Evolutionary conservation across 495 filamentous ascomycete species (phyloP).

Genomic region (Cryomyces minteri): DNA sequence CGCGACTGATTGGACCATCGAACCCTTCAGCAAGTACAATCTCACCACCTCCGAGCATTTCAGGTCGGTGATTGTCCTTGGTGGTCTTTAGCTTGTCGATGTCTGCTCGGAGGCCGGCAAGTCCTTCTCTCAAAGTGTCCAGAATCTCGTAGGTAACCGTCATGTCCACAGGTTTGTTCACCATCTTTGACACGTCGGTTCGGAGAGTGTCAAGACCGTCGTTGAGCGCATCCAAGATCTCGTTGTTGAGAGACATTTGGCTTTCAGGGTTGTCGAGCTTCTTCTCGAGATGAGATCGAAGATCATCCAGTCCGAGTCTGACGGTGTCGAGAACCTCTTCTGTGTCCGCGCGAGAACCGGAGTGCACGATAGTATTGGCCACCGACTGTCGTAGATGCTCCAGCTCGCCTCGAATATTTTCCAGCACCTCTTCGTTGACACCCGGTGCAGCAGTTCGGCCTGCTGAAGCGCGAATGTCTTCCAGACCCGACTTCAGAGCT

Average conservation of each 20-base stretch:
- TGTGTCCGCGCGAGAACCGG: slow-evolving; percentile 13
- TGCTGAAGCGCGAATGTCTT: slow-evolving; percentile 11
- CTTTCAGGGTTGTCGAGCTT: slow-evolving; percentile 35
- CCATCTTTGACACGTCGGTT: slow-evolving; percentile 53
- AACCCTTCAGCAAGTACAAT: slow-evolving; percentile 20
- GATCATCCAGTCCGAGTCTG: slow-evolving; percentile 45
- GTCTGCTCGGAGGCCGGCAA: slow-evolving; percentile 53
- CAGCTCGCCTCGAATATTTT: slow-evolving; percentile 22
- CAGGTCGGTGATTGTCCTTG: neutral
- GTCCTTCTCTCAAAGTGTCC: slow-evolving; percentile 63
- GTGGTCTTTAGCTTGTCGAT: slow-evolving; percentile 53
- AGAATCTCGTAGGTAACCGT: slow-evolving; percentile 72
- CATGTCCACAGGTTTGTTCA: slow-evolving; percentile 60
- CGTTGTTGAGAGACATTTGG: slow-evolving; percentile 41
- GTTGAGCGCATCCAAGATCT: slow-evolving; percentile 65
- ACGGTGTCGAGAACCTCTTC: slow-evolving; percentile 34
- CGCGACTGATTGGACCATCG: slow-evolving; percentile 28
- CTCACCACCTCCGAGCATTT: slow-evolving; percentile 13
- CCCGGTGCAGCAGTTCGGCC: neutral
- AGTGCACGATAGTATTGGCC: slow-evolving; percentile 10
- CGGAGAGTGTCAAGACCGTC: slow-evolving; percentile 62
- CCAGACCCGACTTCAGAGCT: slow-evolving; percentile 12
- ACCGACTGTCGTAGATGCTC: slow-evolving; percentile 19
- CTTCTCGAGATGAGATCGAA: slow-evolving; percentile 47
- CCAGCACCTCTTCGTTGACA: slow-evolving; percentile 24